Conservation (phyloP, 805 yeast genomes). For the Metschnikowia borealis region DNA sequence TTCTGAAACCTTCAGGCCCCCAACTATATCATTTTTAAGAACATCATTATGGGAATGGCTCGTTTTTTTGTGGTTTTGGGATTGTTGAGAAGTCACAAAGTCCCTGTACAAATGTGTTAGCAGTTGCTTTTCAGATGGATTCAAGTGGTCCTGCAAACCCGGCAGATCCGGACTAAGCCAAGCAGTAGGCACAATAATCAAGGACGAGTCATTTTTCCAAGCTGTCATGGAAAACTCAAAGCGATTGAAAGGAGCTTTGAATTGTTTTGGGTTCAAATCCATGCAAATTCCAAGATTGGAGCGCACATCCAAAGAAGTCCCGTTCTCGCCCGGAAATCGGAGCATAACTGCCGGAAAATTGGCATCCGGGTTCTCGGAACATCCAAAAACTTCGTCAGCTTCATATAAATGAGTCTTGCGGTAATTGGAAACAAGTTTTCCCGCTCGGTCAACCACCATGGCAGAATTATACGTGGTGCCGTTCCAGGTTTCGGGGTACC, state of each 20-base stretch:
- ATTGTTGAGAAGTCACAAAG: background rate
- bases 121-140: background rate
- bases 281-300: conserved; percentile 83
- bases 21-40: too few species aligned
- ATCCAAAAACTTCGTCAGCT: conserved; percentile 80
- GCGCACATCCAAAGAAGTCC: conserved; percentile 7
- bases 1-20: too few species aligned
- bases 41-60: too few species aligned
- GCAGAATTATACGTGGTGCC: conserved; percentile 64
- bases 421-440: conserved; percentile 60
- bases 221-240: conserved; percentile 69
- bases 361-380: conserved; percentile 54
- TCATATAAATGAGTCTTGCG: conserved; percentile 73
- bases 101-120: background rate
- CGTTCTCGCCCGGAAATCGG: conserved; percentile 21
- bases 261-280: conserved; percentile 88
- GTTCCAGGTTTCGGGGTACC: conserved; percentile 67
- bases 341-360: conserved; percentile 54
- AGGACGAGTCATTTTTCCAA: conserved; percentile 41
- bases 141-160: conserved; percentile 20
- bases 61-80: background rate
- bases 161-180: conserved; percentile 66
- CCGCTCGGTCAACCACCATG: conserved; percentile 54
- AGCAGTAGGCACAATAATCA: conserved; percentile 79
- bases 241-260: conserved; percentile 69